Percentiles rank a stretch among this genome's conserved stretches.
These are phyloP conservation scores for Hibiscus trionum DNA, from an alignment of 345 rosid species.

Conservation along the genomic window DNA sequence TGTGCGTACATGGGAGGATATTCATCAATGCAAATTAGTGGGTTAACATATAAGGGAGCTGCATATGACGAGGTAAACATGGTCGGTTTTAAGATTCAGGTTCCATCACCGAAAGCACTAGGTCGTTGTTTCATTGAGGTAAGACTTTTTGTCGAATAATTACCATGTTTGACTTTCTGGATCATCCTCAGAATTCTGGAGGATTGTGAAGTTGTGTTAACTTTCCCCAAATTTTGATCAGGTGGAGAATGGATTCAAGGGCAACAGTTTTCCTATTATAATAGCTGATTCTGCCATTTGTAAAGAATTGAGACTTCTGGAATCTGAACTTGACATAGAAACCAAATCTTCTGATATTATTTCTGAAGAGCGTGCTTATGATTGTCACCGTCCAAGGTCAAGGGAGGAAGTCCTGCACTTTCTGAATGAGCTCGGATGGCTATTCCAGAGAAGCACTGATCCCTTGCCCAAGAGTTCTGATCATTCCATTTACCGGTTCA, in stretches of 20 bases:
- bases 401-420: constrained; percentile 64
- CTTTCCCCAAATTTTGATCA: constrained; percentile 24
- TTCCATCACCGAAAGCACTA: constrained; percentile 25
- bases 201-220: neutral
- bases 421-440: constrained; percentile 93
- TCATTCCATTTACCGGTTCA: constrained; percentile 56
- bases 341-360: constrained; percentile 25
- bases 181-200: neutral
- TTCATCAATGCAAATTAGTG: constrained; percentile 37
- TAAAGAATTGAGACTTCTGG: constrained; percentile 66
- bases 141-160: constrained; percentile 13
- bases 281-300: constrained; percentile 74
- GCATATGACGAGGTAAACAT: constrained; percentile 49
- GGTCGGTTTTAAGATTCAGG: constrained; percentile 41
- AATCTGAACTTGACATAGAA: constrained; percentile 49
- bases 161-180: neutral
- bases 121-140: constrained; percentile 95
- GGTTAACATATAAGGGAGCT: constrained; percentile 24
- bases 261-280: constrained; percentile 74
- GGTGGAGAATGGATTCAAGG: constrained; percentile 89
- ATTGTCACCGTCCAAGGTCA: constrained; percentile 37
- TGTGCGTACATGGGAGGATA: constrained; percentile 61
- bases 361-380: constrained; percentile 37
- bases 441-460: constrained; percentile 48
- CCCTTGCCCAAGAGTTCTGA: constrained; percentile 25